Percentiles rank a stretch among this genome's conserved stretches.
Conservation (phyloP, 225 moss, liverwort and hornwort species). For the Asterella californica region DNA sequence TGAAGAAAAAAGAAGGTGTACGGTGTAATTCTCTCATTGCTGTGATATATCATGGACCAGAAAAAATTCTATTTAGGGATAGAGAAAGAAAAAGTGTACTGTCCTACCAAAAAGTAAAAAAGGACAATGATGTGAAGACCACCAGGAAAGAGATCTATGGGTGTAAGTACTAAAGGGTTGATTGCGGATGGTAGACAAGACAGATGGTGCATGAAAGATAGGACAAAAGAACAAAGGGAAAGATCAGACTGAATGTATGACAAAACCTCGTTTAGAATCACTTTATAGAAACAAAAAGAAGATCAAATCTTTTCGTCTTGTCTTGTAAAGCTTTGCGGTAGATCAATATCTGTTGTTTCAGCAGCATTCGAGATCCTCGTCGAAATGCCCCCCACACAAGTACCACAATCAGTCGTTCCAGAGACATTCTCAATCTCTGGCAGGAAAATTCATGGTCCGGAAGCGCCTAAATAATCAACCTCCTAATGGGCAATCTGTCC, state of each 20-base stretch:
- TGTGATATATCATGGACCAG: neutral
- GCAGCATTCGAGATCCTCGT: neutral
- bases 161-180: neutral
- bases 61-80: neutral
- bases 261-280: neutral
- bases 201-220: neutral
- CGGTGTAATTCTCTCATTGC: neutral
- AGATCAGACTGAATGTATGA: neutral
- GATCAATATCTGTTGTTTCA: neutral
- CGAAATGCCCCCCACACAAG: neutral
- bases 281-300: neutral
- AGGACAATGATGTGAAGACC: constrained; percentile 5
- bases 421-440: neutral
- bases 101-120: constrained; percentile 6
- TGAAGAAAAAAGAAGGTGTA: neutral
- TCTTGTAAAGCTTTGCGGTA: neutral
- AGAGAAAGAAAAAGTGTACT: neutral
- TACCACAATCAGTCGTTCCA: neutral
- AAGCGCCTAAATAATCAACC: neutral
- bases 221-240: neutral
- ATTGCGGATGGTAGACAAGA: neutral
- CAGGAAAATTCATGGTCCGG: neutral
- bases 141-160: neutral
- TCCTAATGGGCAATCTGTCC: neutral
- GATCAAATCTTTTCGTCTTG: constrained; percentile 14